Evolutionary conservation across 2,329 filamentous ascomycete species (phyloP).

Genomic region (Herpotrichia juniperi): DNA sequence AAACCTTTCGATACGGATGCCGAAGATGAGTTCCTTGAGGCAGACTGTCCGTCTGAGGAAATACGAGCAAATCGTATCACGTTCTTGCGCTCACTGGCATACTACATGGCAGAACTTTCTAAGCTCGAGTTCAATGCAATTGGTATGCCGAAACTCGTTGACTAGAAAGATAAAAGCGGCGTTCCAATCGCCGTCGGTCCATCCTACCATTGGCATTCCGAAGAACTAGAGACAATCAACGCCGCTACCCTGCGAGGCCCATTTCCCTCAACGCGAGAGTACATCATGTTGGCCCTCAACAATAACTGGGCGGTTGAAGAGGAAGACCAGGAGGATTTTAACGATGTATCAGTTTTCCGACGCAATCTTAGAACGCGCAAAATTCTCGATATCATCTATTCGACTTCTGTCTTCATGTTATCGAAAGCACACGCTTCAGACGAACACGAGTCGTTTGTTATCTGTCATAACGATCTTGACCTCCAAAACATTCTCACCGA

Average conservation of each 20-base stretch:
- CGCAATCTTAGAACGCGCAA: too few relatives aligned
- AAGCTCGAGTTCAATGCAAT: slow-evolving; percentile 15
- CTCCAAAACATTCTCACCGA: slow-evolving; percentile 7
- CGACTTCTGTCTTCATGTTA: not conserved
- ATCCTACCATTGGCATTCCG: too few relatives aligned
- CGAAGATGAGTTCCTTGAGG: slow-evolving; percentile 1
- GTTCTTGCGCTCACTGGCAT: slow-evolving; percentile 21
- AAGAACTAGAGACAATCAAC: too few relatives aligned
- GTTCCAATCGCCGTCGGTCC: too few relatives aligned
- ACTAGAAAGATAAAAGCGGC: too few relatives aligned
- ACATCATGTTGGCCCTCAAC: too few relatives aligned
- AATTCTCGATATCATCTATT: slow-evolving; percentile 1
- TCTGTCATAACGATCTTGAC: slow-evolving; percentile 6
- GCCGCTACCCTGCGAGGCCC: too few relatives aligned
- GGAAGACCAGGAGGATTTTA: too few relatives aligned
- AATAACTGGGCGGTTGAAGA: too few relatives aligned
- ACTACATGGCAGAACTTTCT: slow-evolving; percentile 11
- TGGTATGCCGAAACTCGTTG: slow-evolving; percentile 16
- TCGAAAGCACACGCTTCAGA: not conserved
- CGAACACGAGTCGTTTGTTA: not conserved
- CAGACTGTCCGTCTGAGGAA: slow-evolving; percentile 2
- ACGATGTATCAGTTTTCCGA: too few relatives aligned
- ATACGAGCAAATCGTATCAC: slow-evolving; percentile 10
- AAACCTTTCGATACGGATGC: not conserved
- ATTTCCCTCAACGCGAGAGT: too few relatives aligned